phyloP scores from a whole-genome alignment of 78 protist species.

The Guillardia theta region DNA sequence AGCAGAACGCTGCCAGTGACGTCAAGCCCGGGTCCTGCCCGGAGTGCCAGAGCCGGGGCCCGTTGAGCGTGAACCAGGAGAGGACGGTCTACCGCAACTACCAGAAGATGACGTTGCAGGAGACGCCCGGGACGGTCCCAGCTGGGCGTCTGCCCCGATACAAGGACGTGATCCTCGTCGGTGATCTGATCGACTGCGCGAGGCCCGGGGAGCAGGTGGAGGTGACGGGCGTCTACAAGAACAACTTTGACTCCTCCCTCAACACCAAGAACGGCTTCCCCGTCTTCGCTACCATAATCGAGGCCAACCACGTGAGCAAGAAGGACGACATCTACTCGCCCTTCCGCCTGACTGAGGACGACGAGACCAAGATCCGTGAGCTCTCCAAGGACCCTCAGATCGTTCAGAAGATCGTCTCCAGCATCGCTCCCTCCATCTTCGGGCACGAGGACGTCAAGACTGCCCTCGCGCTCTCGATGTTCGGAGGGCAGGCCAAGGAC shows the following conservation, averaged over 20 bases:
- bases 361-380: constrained; percentile 62
- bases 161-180: constrained; percentile 85
- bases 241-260: constrained; percentile 76
- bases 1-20: background rate
- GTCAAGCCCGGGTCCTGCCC: constrained; percentile 62
- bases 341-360: constrained; percentile 84
- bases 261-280: constrained; percentile 94
- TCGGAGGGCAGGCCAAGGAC: constrained; percentile 92
- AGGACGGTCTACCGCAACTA: constrained; percentile 93
- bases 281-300: constrained; percentile 95
- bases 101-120: constrained; percentile 94
- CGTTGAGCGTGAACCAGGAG: constrained; percentile 71
- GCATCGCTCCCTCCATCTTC: constrained; percentile 97
- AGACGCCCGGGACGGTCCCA: constrained; percentile 97
- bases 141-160: constrained; percentile 97
- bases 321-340: constrained; percentile 56
- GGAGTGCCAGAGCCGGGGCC: constrained; percentile 79
- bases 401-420: constrained; percentile 70
- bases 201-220: constrained; percentile 97
- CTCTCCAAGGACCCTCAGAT: constrained; percentile 57
- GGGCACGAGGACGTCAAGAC: constrained; percentile 96
- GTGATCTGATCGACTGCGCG: constrained; percentile 90
- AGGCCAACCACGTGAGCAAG: constrained; percentile 73
- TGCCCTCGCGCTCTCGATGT: constrained; percentile 92
- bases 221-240: constrained; percentile 57